phyloP scores from a whole-genome alignment of 345 rosid genomes.

The Arabidopsis suecica region DNA sequence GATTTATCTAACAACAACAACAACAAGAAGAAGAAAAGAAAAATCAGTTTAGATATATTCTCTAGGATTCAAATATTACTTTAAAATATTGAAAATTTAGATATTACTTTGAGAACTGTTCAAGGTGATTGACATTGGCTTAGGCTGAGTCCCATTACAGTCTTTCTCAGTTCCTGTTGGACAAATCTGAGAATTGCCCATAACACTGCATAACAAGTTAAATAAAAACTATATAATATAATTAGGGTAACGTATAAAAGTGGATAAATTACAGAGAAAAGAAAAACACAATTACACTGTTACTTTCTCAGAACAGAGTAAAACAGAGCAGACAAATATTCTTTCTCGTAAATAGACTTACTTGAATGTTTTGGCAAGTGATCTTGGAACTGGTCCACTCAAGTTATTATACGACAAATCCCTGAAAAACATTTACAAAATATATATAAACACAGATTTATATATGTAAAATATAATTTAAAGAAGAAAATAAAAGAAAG shows the following conservation, averaged over 20 bases:
- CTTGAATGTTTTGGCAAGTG: constrained; percentile 68
- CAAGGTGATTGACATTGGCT: constrained; percentile 51
- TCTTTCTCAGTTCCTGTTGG: constrained; percentile 59
- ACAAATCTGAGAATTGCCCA: constrained; percentile 89
- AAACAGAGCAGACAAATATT: constrained; percentile 24
- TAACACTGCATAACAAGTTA: constrained; percentile 54
- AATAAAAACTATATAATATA: constrained; percentile 3
- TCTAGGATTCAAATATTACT: not conserved
- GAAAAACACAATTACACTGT: not conserved
- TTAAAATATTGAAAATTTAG: constrained; percentile 11
- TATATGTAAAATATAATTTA: not conserved
- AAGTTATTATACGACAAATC: constrained; percentile 70
- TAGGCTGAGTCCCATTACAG: constrained; percentile 65
- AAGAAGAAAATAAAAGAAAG: constrained; percentile 27
- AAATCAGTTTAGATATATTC: not conserved
- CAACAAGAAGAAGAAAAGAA: not conserved
- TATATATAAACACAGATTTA: not conserved
- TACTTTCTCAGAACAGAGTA: constrained; percentile 16
- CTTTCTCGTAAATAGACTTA: constrained; percentile 50
- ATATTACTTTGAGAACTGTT: constrained; percentile 57
- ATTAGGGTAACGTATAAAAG: constrained; percentile 21
- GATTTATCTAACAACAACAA: constrained; percentile 51
- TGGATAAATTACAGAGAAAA: not conserved
- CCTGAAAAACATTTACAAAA: constrained; percentile 43
- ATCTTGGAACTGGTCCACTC: constrained; percentile 62